Evolutionary conservation across 768 basidiomycete genomes (phyloP).

Genomic region (Trametes coccinea): DNA sequence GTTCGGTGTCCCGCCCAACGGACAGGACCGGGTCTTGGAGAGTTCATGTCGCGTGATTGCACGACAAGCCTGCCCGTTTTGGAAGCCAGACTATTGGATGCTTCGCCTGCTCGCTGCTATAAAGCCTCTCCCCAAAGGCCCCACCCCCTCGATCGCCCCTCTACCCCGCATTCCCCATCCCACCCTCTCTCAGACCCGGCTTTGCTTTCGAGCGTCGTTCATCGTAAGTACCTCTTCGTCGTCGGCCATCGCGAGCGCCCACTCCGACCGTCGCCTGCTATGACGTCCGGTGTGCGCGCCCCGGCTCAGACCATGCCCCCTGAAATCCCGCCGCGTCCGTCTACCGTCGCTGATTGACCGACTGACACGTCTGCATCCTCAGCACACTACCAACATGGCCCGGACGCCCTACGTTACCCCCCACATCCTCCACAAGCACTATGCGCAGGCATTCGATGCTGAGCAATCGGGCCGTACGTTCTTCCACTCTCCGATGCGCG

Average conservation of each 20-base stretch:
- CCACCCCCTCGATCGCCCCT: constrained; percentile 12
- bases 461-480: constrained; percentile 62
- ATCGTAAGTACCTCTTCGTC: constrained; percentile 12
- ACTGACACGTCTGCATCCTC: background rate
- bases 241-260: background rate
- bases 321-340: background rate
- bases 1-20: constrained; percentile 20
- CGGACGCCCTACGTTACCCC: constrained; percentile 86
- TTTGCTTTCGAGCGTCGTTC: background rate
- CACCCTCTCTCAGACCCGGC: background rate
- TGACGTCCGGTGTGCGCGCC: constrained; percentile 7
- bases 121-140: constrained; percentile 15
- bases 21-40: constrained; percentile 18
- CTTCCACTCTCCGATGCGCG: background rate
- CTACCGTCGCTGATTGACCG: background rate
- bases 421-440: constrained; percentile 85
- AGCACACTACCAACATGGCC: constrained; percentile 51
- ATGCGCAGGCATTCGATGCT: constrained; percentile 72
- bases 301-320: constrained; percentile 4
- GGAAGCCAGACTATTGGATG: constrained; percentile 15
- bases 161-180: constrained; percentile 10
- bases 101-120: constrained; percentile 19
- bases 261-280: background rate
- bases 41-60: constrained; percentile 21
- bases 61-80: constrained; percentile 13